Evolutionary conservation across 1,284 basidiomycete genomes (phyloP), one percentile per base, ranked within the genome.

Genomic region (Microbotryum silenes-acaulis): DNA sequence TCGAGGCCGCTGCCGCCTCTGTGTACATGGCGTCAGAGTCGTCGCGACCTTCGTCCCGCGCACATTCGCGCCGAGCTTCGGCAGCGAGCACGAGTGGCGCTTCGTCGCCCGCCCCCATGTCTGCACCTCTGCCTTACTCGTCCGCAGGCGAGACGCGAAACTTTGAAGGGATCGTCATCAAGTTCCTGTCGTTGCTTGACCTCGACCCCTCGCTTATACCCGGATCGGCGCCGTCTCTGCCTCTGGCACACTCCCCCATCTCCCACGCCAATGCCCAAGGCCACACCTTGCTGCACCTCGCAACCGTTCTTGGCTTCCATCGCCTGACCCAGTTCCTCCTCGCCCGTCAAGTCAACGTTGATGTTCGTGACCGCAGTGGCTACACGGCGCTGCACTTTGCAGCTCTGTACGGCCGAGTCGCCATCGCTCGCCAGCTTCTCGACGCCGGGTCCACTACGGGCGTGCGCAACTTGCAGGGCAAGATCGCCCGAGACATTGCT

Each of bases 361-460:
- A 97, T 73, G 81, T 82, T 3, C 85, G 89, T 60, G 96, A 98
- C 75, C 80, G 82, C 63, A 96, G 91, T 73, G 94, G 94, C 7
- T 91, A 82, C 73, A 97, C 93, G 0, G 84, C 94, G 0, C 78
- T 97, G 45, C 90, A 94, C 74, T 87, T 94, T 72, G 89, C 92
- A 18, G 87, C 85, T 0, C 77, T 93, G 49, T 80, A 80, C 21
- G 82, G 82, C 27, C 85, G 87, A 23, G 76, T 79, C 51, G 80
- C 82, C 12, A 91, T 89, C 72, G 82, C 84, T 0, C 78, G 81
- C 47, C 76, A 86, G 5, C 79, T 98, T 33, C 73, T 96, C 18
- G 78, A 82, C 18, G 88, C 85, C 31, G 91, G 91, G 18, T 93
- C 93, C 0, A 85, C 89, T 61, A 75, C 81, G 50, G 85, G 88